A percentile compares a stretch with the other conserved stretches of the same genome.
Conservation (phyloP, 352 stramenopile species). For the Phytophthora fragariae region DNA sequence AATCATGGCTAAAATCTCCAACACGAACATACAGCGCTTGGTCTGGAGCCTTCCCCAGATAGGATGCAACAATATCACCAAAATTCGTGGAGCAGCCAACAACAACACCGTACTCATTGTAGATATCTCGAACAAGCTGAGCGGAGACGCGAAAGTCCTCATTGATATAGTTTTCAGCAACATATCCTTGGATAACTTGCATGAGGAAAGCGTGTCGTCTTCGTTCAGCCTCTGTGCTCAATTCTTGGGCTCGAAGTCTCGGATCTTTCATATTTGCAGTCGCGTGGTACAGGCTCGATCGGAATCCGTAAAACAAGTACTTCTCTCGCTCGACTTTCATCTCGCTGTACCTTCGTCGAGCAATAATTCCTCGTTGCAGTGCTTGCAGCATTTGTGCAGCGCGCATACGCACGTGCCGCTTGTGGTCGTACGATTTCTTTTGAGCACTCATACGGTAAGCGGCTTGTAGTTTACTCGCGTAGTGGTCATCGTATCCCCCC, state of each 20-base stretch:
- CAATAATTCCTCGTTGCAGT: conserved; percentile 69
- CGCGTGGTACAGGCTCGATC: conserved; percentile 61
- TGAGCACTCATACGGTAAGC: conserved; percentile 76
- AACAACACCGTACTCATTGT: conserved; percentile 71
- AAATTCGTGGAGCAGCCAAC: conserved; percentile 64
- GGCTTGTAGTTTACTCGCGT: conserved; percentile 77
- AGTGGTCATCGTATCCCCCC: conserved; percentile 67
- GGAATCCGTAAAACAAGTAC: conserved; percentile 73
- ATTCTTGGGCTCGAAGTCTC: conserved; percentile 38
- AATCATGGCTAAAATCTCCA: conserved; percentile 4
- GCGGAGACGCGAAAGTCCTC: conserved; percentile 46
- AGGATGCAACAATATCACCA: conserved; percentile 49
- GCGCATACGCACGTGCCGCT: conserved; percentile 52
- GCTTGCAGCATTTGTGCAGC: conserved; percentile 74
- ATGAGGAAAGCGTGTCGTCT: conserved; percentile 70
- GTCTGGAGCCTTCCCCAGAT: conserved; percentile 24
- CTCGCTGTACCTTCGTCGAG: conserved; percentile 56
- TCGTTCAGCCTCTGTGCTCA: conserved; percentile 51
- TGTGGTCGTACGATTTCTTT: conserved; percentile 57
- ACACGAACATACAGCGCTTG: conserved; percentile 21
- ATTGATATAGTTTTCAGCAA: conserved; percentile 46
- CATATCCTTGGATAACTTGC: conserved; percentile 69
- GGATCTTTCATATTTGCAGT: conserved; percentile 55
- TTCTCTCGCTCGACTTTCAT: conserved; percentile 65
- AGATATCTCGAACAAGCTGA: conserved; percentile 46